These are phyloP conservation scores for Aureobasidium sp. DNA, from an alignment of 2,329 filamentous ascomycete species.

Conservation along the genomic window DNA sequence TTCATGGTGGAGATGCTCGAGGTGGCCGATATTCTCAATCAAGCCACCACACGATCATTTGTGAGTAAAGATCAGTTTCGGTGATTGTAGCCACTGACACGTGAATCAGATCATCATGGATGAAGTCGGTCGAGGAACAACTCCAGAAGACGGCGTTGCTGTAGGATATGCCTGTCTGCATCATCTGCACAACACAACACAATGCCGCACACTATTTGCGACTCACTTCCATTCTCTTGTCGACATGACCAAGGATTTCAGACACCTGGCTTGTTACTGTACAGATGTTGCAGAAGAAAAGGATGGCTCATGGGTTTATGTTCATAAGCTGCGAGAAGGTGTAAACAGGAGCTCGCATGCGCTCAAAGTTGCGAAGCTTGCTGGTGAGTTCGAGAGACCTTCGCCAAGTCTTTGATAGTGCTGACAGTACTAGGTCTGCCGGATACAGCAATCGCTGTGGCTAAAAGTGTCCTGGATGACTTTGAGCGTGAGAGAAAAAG, in stretches of 20 bases:
- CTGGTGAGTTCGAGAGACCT: slow-evolving; percentile 41
- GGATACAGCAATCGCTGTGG: slow-evolving; percentile 59
- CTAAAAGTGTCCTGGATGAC: slow-evolving; percentile 47
- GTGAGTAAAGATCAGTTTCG: slow-evolving; percentile 28
- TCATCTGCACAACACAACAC: slow-evolving; percentile 70
- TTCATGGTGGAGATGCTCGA: slow-evolving; percentile 99
- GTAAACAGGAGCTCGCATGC: slow-evolving; percentile 86
- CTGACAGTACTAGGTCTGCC: slow-evolving; percentile 48
- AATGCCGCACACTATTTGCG: slow-evolving; percentile 77
- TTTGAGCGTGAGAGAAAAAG: slow-evolving; percentile 13
- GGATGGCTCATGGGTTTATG: slow-evolving; percentile 65
- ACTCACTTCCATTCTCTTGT: slow-evolving; percentile 87
- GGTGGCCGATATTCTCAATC: slow-evolving; percentile 78
- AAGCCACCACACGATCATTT: slow-evolving; percentile 76
- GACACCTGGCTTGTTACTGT: slow-evolving; percentile 66
- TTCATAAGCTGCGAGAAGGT: slow-evolving; percentile 72
- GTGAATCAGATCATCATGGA: slow-evolving; percentile 66
- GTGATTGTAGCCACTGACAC: background rate
- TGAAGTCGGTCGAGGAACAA: slow-evolving; percentile 90
- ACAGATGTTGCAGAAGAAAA: slow-evolving; percentile 75
- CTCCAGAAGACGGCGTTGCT: slow-evolving; percentile 82
- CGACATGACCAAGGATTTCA: slow-evolving; percentile 59
- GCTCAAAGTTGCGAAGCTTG: slow-evolving; percentile 84
- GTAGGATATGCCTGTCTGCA: slow-evolving; percentile 83
- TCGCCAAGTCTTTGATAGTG: slow-evolving; percentile 9